Base-by-base conservation (phyloP, 495 filamentous ascomycete species). In the Daldinia concentrica region DNA sequence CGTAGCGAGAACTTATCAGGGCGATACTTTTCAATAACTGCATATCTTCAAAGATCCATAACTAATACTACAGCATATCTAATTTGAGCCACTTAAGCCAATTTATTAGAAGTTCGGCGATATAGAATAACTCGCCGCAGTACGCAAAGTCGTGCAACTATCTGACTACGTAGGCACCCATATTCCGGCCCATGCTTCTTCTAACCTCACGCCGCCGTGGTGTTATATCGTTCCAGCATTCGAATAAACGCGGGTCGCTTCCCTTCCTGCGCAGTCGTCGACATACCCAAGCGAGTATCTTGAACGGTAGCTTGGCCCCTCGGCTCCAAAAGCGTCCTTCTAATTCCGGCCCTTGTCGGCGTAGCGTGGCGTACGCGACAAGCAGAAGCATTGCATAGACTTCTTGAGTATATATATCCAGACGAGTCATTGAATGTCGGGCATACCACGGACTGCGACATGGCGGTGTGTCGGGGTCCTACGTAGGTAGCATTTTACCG, bases 401-500 rank as follows among this genome's bases (percentile, higher is more conserved):
- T 45, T 45, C 41, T 24, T 45, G 11, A 15, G 41, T 24, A 19
- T n/a, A 17, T 45, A 45, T 45, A 19, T 9, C 17, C 41, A 9
- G 41, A 45, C 41, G 34, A 45, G 22, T 17, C 41, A 36, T 3
- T 36, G 54, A 36, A 37, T 11, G 32, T 50, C 62, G 52, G 61
- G 9, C 54, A 37, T 58, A 50, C 37, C 14, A 26, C 37, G 62
- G 54, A 24, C 4, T 65, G 26, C 62, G 36, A 58, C 62, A 19
- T 22, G 43, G 24, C 34, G 12, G 34, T 5, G 11, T 36, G 34
- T 36, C 32, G 32, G 32, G 41, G 41, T 8, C 41, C n/a, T 43
- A 39, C 56, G 29, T 48, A 24, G 12, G 52, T 57, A 32, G 48
- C 34, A 67, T 67, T 26, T 26, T 19, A 62, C 56, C 32, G 58